Conservation (phyloP, 345 rosid species). For the Murraya paniculata region DNA sequence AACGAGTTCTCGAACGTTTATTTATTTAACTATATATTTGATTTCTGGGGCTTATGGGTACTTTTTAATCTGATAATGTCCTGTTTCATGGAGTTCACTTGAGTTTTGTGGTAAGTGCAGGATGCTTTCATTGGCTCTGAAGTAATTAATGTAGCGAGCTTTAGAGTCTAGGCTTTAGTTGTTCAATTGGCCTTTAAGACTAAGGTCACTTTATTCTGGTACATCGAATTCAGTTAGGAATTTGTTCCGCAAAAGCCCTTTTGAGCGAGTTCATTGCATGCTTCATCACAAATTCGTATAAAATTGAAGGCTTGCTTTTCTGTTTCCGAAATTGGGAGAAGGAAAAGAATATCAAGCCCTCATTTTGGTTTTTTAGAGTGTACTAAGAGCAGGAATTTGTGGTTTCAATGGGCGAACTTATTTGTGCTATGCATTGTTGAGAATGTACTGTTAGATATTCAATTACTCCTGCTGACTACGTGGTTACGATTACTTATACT, state of each 20-base stretch:
- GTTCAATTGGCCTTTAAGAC: constrained; percentile 3
- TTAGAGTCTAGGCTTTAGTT: neutral
- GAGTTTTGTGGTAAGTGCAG: too few relatives aligned
- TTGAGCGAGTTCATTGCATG: too few relatives aligned
- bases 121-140: too few relatives aligned
- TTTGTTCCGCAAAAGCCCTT: neutral
- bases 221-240: neutral
- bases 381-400: neutral
- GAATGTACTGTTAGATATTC: neutral
- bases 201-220: neutral
- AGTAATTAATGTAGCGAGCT: neutral
- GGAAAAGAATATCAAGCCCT: neutral
- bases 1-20: too few relatives aligned
- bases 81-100: too few relatives aligned
- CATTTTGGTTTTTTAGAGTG: neutral
- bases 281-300: neutral
- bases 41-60: too few relatives aligned
- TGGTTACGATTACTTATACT: neutral
- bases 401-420: neutral
- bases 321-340: neutral
- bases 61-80: too few relatives aligned
- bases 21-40: too few relatives aligned
- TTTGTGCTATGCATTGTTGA: neutral
- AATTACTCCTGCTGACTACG: neutral
- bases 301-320: neutral